Evolutionary conservation across 2,329 filamentous ascomycete genomes (phyloP).

Genomic region (Aspergillus sp.): DNA sequence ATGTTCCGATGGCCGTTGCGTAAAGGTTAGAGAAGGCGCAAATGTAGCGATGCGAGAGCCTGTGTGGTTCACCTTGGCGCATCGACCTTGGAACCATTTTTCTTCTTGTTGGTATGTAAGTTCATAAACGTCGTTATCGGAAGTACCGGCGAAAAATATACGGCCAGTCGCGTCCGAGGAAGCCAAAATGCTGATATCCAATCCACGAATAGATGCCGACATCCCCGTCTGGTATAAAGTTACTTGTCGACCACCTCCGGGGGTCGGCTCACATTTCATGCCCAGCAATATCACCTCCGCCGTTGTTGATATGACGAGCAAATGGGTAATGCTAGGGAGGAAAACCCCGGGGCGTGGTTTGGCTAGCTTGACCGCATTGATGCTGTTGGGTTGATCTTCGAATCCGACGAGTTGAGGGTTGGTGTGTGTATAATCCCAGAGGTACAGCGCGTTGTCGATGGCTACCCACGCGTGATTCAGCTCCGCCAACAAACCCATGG

Average conservation of each 20-base stretch:
- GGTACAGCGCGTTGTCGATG: constrained; percentile 91
- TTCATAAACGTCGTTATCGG: constrained; percentile 86
- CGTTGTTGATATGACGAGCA: constrained; percentile 85
- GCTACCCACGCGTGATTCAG: constrained; percentile 94
- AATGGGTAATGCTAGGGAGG: constrained; percentile 77
- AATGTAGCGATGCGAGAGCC: constrained; percentile 68
- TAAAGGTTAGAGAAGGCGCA: constrained; percentile 42
- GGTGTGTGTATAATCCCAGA: constrained; percentile 97
- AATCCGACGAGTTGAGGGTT: constrained; percentile 89
- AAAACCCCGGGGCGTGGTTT: constrained; percentile 86
- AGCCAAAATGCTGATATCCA: constrained; percentile 74
- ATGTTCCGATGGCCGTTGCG: constrained; percentile 55
- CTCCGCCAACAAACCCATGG: constrained; percentile 92
- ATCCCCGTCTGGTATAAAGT: constrained; percentile 87
- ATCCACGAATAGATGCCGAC: constrained; percentile 71
- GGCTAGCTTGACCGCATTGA: constrained; percentile 86
- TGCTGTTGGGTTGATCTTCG: constrained; percentile 83
- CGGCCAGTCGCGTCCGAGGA: constrained; percentile 77
- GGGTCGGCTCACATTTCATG: constrained; percentile 64
- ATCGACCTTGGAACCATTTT: constrained; percentile 89
- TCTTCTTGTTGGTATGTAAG: constrained; percentile 96
- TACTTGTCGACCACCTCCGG: constrained; percentile 69
- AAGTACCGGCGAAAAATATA: constrained; percentile 84
- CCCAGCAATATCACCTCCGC: constrained; percentile 85
- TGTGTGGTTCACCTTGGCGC: constrained; percentile 85